Evolutionary conservation across 192 early-diverging fungal genomes (phyloP), one percentile per base, ranked within the genome.

Genomic region (Backusella tuberculispora): DNA sequence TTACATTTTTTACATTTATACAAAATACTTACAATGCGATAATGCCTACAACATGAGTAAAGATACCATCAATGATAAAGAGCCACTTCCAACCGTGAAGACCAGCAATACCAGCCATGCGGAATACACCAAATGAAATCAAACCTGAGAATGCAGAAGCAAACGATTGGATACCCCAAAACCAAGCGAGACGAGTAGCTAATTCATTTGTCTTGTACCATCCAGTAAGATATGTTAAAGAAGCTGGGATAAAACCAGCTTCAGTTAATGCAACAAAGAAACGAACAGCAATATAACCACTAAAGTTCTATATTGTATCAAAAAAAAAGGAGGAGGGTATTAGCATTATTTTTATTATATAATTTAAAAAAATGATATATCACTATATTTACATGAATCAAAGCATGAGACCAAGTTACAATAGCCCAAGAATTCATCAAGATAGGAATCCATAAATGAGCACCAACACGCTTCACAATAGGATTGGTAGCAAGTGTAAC

Each of bases 21-120:
- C 24, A 8, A 4, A 4, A 26, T 26, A 70, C 75, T 71, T 71
- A 76, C 75, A 83, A 89, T 14, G 86, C 83, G 26, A 86, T 14
- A 44, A 85, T 24, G 12, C 85, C 87, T 26, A 88, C 47, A 38
- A 88, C 40, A 14, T 85, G 73, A 1, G 91, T 90, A 12, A 82
- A 82, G 17, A 87, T 53, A 24, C 89, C 91, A 29, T 91, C 91
- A 69, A 92, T 76, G 37, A 87, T 34, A 76, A 91, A 91, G 9
- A 91, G 71, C 91, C 91, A 92, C 43, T 83, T 80, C 91, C 91
- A 92, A 12, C 88, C 91, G 5, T 79, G 48, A 3, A 89, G 73
- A 56, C 84, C 87, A 47, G 66, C 80, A 34, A 81, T 68, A 12
- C 88, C 87, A 21, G 82, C 66, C 70, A 92, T 53, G 8, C 84